Conservation (phyloP, 2,329 filamentous ascomycete genomes). For the Xylaria hypoxylon region DNA sequence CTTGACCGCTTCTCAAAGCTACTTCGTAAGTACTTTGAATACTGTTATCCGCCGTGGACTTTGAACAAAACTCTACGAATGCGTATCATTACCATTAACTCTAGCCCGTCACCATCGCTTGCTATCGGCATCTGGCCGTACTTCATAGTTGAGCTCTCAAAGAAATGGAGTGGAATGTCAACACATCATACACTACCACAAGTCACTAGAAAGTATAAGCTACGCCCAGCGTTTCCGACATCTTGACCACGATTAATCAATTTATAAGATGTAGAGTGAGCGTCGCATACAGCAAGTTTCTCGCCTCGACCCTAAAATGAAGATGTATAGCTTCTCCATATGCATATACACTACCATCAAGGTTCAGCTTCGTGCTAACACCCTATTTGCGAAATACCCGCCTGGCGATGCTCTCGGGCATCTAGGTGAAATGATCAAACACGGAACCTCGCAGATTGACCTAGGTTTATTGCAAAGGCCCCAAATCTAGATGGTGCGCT, state of each 20-base stretch:
- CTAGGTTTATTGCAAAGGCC: background rate
- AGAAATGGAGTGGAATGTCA: background rate
- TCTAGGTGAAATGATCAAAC: background rate
- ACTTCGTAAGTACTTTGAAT: background rate
- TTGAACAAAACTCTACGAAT: background rate
- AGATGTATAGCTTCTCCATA: background rate
- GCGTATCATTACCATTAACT: no score
- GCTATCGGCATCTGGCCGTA: background rate
- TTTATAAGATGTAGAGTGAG: background rate
- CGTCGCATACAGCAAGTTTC: background rate
- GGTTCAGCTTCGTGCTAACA: background rate
- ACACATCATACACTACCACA: slow-evolving; percentile 8
- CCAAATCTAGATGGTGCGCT: background rate
- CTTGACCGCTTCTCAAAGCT: background rate
- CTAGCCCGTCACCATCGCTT: background rate
- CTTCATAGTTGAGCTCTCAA: background rate
- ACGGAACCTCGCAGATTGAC: slow-evolving; percentile 1
- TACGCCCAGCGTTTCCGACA: background rate
- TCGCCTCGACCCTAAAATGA: background rate
- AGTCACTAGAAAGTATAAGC: background rate
- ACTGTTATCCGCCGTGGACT: background rate
- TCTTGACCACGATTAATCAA: background rate
- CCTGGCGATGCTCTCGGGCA: background rate
- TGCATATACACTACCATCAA: background rate
- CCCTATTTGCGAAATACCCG: background rate